These are phyloP conservation scores for Rhizoclosmatium globosum DNA, from an alignment of 192 early-diverging fungal genomes.

Conservation along the genomic window DNA sequence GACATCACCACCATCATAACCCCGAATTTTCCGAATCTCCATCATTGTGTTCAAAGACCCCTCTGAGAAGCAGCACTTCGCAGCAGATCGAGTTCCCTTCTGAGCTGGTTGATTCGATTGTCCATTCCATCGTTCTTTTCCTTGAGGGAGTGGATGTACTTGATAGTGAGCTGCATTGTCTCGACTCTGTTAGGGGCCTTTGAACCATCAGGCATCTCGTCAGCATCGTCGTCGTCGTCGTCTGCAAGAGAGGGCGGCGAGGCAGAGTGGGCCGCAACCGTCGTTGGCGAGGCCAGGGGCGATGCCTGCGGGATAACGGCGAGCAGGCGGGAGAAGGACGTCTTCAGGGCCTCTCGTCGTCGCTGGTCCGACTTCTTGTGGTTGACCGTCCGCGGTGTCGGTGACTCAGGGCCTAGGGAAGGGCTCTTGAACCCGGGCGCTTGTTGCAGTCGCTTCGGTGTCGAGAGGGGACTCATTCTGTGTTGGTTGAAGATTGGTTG, in stretches of 20 bases:
- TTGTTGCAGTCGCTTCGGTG: background rate
- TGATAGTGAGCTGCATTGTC: slow-evolving; percentile 19
- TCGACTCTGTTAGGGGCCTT: slow-evolving; percentile 4
- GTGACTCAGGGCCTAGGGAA: background rate
- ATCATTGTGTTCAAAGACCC: no score
- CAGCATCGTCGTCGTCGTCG: slow-evolving; percentile 16
- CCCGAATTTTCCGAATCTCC: no score
- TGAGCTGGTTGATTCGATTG: background rate
- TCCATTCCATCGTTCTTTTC: slow-evolving; percentile 12
- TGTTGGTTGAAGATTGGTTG: background rate
- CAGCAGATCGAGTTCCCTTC: background rate
- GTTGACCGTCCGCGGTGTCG: background rate
- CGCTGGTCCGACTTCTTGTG: slow-evolving; percentile 28
- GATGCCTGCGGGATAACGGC: slow-evolving; percentile 13
- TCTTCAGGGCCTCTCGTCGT: slow-evolving; percentile 19
- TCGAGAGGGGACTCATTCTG: background rate
- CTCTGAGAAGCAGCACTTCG: background rate
- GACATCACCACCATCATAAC: no score
- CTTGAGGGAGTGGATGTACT: slow-evolving; percentile 16
- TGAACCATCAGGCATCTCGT: background rate
- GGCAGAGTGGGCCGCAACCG: background rate
- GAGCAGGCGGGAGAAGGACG: slow-evolving; percentile 11
- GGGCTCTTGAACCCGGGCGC: background rate
- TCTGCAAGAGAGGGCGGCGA: background rate
- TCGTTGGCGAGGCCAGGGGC: background rate